Percentiles rank a stretch among this genome's conserved stretches.
These are phyloP conservation scores for Magnolia sinica DNA, from an alignment of 164 flowering plant genomes.

Conservation along the genomic window DNA sequence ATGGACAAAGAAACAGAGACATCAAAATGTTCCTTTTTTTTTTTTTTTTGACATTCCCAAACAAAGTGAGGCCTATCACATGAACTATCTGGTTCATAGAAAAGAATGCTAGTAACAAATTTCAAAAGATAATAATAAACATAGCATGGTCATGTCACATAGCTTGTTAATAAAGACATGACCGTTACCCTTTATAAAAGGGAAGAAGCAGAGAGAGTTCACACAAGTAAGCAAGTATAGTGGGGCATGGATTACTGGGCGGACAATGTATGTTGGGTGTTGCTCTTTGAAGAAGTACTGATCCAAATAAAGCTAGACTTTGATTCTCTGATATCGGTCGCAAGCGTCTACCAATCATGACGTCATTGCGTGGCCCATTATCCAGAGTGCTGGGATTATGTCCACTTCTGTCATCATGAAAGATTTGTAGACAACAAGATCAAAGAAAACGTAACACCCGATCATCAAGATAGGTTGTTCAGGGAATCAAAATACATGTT, in stretches of 20 bases:
- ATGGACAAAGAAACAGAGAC: too few relatives aligned
- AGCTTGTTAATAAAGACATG: background rate
- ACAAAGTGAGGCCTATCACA: too few relatives aligned
- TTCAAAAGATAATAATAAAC: too few relatives aligned
- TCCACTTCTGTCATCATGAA: background rate
- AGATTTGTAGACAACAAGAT: too few relatives aligned
- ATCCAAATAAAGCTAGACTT: background rate
- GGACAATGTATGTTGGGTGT: background rate
- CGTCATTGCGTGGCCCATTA: background rate
- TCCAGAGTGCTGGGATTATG: background rate
- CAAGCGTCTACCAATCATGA: background rate
- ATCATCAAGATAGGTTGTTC: background rate
- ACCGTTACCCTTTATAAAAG: background rate
- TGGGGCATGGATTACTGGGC: background rate
- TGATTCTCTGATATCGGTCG: background rate
- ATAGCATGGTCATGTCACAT: too few relatives aligned
- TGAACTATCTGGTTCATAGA: too few relatives aligned
- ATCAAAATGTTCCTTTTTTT: too few relatives aligned
- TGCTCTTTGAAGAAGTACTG: background rate
- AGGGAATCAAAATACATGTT: background rate
- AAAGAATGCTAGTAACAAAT: too few relatives aligned
- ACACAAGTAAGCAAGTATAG: background rate
- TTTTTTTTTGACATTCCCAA: too few relatives aligned
- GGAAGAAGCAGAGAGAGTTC: background rate
- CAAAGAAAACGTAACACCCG: background rate